Percentiles rank a stretch among this genome's conserved stretches.
These are phyloP conservation scores for Aspergillus alliaceus DNA, from an alignment of 2,329 filamentous ascomycete species.

Conservation along the genomic window DNA sequence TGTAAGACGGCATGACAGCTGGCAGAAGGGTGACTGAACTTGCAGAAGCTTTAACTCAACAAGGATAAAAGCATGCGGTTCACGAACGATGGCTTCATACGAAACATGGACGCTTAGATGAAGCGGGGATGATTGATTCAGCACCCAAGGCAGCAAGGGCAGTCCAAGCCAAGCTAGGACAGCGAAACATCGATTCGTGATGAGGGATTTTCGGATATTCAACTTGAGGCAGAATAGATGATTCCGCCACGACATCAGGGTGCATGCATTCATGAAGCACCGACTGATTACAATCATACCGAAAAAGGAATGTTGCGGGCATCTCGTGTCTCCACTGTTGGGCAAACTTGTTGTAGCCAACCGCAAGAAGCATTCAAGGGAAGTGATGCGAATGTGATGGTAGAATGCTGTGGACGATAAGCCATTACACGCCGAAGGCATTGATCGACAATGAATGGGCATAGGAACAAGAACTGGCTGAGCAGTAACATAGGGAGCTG, in stretches of 20 bases:
- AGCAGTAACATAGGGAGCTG: conserved; percentile 26
- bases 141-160: conserved; percentile 29
- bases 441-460: conserved; percentile 33
- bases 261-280: conserved; percentile 40
- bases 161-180: conserved; percentile 27
- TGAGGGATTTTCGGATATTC: conserved; percentile 39
- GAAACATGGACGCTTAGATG: conserved; percentile 28
- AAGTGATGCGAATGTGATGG: conserved; percentile 29
- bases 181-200: conserved; percentile 19
- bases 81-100: conserved; percentile 25
- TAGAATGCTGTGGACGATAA: conserved; percentile 34
- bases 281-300: conserved; percentile 33
- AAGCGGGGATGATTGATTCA: conserved; percentile 31
- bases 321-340: conserved; percentile 37
- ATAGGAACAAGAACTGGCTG: conserved; percentile 21
- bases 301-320: conserved; percentile 31
- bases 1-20: conserved; percentile 36
- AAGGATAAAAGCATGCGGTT: conserved; percentile 23
- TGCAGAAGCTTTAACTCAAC: conserved; percentile 35
- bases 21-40: conserved; percentile 31
- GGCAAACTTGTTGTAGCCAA: conserved; percentile 33
- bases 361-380: conserved; percentile 29
- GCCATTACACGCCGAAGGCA: conserved; percentile 30
- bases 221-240: conserved; percentile 29
- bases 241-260: conserved; percentile 39